These are phyloP conservation scores for Mycena rosella DNA, from an alignment of 768 basidiomycete genomes.

Conservation along the genomic window DNA sequence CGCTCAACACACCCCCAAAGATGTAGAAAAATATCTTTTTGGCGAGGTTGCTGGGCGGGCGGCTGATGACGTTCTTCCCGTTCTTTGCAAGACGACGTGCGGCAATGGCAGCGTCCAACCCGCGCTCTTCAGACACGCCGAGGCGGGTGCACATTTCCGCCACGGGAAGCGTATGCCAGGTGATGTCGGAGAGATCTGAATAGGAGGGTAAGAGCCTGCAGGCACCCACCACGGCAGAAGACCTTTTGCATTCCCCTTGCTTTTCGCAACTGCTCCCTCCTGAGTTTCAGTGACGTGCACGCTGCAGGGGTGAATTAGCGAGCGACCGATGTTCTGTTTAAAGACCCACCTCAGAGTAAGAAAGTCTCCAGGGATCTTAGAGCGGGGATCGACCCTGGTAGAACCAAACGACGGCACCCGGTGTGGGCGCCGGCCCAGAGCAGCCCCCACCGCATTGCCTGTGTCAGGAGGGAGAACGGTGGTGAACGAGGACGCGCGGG, in stretches of 20 bases:
- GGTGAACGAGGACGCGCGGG: neutral
- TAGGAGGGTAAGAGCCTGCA: neutral
- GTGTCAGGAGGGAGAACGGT: neutral
- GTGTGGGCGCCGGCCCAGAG: neutral
- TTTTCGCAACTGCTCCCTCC: constrained; percentile 18
- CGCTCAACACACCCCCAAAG: constrained; percentile 53
- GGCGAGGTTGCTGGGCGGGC: constrained; percentile 57
- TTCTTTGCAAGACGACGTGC: constrained; percentile 56
- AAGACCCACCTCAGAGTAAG: constrained; percentile 39
- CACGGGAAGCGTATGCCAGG: constrained; percentile 60
- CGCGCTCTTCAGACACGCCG: constrained; percentile 57
- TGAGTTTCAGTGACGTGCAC: constrained; percentile 45
- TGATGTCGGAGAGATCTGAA: constrained; percentile 55
- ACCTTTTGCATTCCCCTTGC: constrained; percentile 35
- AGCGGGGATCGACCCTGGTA: constrained; percentile 33
- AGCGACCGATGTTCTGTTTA: neutral
- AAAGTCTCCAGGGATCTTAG: constrained; percentile 41
- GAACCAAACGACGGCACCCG: constrained; percentile 17
- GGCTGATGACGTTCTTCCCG: constrained; percentile 66
- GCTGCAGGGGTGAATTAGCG: constrained; percentile 20
- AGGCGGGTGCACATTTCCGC: constrained; percentile 60
- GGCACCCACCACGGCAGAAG: neutral
- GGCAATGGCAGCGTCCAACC: constrained; percentile 64
- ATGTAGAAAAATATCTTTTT: constrained; percentile 64
- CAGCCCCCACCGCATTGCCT: neutral